Evolutionary conservation across 1,284 basidiomycete genomes (phyloP).

Genomic region (Macrocybe sp.): DNA sequence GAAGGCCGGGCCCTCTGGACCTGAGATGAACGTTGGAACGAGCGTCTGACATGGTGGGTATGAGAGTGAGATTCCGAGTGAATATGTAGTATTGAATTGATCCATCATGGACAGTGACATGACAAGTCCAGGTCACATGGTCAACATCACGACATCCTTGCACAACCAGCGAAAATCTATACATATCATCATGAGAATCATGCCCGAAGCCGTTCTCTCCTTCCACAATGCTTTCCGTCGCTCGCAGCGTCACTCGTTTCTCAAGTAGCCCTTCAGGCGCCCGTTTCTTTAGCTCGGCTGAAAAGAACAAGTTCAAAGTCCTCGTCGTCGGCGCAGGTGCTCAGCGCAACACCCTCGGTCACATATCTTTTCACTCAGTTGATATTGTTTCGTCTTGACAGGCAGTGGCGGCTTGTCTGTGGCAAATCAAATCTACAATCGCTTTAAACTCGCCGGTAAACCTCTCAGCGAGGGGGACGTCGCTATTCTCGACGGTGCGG

Average conservation of each 20-base stretch:
- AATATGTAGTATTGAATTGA: not conserved
- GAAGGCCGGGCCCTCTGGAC: slow-evolving; percentile 16
- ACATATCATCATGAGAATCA: not conserved
- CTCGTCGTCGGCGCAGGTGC: slow-evolving; percentile 65
- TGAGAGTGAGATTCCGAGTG: not conserved
- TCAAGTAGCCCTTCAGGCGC: not conserved
- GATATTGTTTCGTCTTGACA: slow-evolving; percentile 23
- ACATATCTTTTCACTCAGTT: not conserved
- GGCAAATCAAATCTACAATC: slow-evolving; percentile 77
- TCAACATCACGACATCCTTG: too few relatives aligned
- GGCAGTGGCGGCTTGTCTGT: slow-evolving; percentile 76
- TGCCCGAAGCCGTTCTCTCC: not conserved
- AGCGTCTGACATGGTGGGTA: slow-evolving; percentile 3
- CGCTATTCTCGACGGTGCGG: slow-evolving; percentile 75
- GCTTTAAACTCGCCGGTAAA: slow-evolving; percentile 69
- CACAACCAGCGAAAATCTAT: not conserved
- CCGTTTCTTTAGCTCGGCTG: slow-evolving; percentile 8
- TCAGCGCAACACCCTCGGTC: slow-evolving; percentile 9
- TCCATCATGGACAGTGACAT: too few relatives aligned
- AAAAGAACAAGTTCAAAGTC: slow-evolving; percentile 48
- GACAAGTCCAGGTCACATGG: too few relatives aligned
- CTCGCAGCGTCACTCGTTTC: slow-evolving; percentile 8
- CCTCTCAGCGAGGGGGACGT: slow-evolving; percentile 72
- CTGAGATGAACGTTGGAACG: not conserved
- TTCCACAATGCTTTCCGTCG: slow-evolving; percentile 7